These are phyloP conservation scores for Vanrija sp. DNA, from an alignment of 1,284 basidiomycete genomes.

Conservation along the genomic window DNA sequence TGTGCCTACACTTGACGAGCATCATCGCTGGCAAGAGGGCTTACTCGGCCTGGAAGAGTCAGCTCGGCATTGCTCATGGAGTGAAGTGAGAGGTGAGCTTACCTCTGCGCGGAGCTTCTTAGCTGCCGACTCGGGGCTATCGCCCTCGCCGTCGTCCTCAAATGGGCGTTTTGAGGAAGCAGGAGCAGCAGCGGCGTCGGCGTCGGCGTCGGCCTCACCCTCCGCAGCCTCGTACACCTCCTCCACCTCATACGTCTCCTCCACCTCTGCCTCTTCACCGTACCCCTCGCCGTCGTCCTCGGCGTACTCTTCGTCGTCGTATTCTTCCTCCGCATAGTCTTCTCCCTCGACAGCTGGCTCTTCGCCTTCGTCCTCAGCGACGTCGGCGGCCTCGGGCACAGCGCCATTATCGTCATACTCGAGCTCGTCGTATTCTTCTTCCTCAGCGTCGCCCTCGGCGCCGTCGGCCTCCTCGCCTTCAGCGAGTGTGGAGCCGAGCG, in stretches of 20 bases:
- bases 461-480: neutral
- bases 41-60: neutral
- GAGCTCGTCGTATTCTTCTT: neutral
- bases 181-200: neutral
- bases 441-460: neutral
- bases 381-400: neutral
- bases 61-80: neutral
- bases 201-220: neutral
- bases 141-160: constrained; percentile 4
- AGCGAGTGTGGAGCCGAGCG: constrained; percentile 1
- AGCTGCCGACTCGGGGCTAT: neutral
- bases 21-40: too few species aligned
- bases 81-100: neutral
- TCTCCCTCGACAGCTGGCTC: neutral
- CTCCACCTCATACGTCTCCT: neutral
- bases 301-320: neutral
- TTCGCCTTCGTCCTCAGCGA: neutral
- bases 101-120: constrained; percentile 14
- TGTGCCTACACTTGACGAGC: too few species aligned
- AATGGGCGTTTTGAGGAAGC: constrained; percentile 5
- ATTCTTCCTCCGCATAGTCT: neutral
- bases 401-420: neutral
- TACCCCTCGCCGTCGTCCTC: neutral
- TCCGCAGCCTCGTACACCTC: neutral
- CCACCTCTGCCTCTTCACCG: neutral